Conservation (phyloP, 2,329 filamentous ascomycete genomes). For the Penicillium sp. region DNA sequence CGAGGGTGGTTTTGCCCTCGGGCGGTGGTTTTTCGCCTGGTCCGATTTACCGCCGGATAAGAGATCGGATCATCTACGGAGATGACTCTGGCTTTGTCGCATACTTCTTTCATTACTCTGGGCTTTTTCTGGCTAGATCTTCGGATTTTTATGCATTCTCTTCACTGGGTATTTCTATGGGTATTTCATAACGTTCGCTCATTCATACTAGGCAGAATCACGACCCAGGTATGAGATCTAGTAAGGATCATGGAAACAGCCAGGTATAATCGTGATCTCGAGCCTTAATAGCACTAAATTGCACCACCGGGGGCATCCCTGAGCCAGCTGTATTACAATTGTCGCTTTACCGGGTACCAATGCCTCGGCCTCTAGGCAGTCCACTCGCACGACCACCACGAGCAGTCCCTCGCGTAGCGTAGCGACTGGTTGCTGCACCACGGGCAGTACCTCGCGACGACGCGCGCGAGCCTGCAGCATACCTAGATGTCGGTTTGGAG, state of each 20-base stretch:
- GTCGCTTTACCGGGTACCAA: slow-evolving; percentile 30
- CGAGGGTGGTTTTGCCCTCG: slow-evolving; percentile 15
- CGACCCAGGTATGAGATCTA: background rate
- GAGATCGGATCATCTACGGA: slow-evolving; percentile 14
- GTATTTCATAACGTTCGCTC: slow-evolving; percentile 2
- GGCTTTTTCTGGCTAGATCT: background rate
- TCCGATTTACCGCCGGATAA: slow-evolving; percentile 27
- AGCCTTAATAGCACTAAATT: background rate
- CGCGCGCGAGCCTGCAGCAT: slow-evolving; percentile 27
- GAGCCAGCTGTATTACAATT: background rate
- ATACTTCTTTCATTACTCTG: background rate
- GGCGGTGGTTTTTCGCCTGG: slow-evolving; percentile 22
- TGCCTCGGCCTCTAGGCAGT: slow-evolving; percentile 42
- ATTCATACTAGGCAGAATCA: background rate
- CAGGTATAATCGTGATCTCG: background rate
- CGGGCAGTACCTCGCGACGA: slow-evolving; percentile 28
- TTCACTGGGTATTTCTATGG: background rate
- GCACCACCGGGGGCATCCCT: background rate
- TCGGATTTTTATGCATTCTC: background rate
- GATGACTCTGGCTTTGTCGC: background rate
- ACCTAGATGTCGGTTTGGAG: slow-evolving; percentile 46
- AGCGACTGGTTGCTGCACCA: slow-evolving; percentile 30
- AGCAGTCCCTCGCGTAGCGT: slow-evolving; percentile 39
- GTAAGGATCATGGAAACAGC: background rate
- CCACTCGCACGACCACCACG: slow-evolving; percentile 38